Base-by-base conservation (phyloP, 129 eudicot genomes). In the Artemisia argyi region DNA sequence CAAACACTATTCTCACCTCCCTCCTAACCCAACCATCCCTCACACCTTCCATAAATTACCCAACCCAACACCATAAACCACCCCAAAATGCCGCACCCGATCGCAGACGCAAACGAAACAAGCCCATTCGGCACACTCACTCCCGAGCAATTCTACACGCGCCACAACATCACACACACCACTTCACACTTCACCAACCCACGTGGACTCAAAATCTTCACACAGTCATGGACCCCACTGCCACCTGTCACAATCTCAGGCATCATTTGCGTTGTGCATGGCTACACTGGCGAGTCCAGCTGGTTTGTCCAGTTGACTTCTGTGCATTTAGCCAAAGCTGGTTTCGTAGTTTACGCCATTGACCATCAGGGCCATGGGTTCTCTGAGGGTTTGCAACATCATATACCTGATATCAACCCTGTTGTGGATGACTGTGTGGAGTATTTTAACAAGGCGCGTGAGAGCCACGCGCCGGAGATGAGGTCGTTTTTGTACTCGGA, bases 361-460 rank as follows among this genome's bases (percentile, higher is more conserved):
- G 97, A 95, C 59, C 99, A 95, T 63, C 96, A 90, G 80, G 99
- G 99, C 39, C 99, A 95, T 66, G 96, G 97, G 6, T 88, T 69
- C 84, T 94, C 99, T 73, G 96, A 90, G 1, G 97, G 97, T 5
- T 88, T 90, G 20, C 54, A 73, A 9, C 85, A 79, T 7, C 94
- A 90, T 54, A 76, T 95, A 15, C 97, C 99, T 5, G 97, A 91
- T 67, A 73, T 95, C 18, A 86, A 83, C 10, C 89, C 89, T 18
- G 96, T 90, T 44, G 94, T 95, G 1, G 94, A 90, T 47, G 99
- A 95, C 60, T 95, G 97, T 60, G 58, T 90, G n/a, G 11, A 79
- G 2, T 90, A 84, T 76, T 95, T 90, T 59, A 83, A 86, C 5
- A 32, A 74, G 18, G 88, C 91, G 66, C 87, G 99, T 46, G 86